Conservation (phyloP, 345 rosid species). For the Acer saccharum region DNA sequence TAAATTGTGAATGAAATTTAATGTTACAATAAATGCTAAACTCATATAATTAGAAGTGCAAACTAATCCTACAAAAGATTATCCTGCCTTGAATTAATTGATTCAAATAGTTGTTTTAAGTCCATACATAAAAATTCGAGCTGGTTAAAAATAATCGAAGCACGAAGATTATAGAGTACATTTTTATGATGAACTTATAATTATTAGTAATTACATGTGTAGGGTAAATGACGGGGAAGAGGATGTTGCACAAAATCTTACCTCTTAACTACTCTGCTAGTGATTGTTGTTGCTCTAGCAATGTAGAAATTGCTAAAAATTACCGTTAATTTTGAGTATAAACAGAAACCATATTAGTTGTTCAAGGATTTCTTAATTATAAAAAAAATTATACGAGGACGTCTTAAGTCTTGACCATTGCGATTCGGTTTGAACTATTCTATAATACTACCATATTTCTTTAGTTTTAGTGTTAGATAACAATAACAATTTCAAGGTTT, state of each 20-base stretch:
- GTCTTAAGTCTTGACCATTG: background rate
- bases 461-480: background rate
- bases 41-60: background rate
- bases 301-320: background rate
- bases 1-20: background rate
- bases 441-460: background rate
- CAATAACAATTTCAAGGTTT: constrained; percentile 11
- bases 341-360: background rate
- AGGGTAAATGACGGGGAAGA: background rate
- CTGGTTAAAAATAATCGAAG: background rate
- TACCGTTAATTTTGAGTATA: background rate
- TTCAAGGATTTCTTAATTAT: background rate
- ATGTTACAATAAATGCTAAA: too few species aligned
- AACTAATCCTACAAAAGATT: background rate
- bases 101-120: background rate
- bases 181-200: background rate
- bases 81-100: background rate
- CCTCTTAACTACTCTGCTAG: background rate
- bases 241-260: background rate
- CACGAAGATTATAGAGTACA: background rate
- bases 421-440: constrained; percentile 1
- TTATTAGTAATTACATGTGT: background rate
- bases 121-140: background rate
- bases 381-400: background rate
- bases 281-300: background rate